Evolutionary conservation across 257 asterid species (phyloP), one percentile per base, ranked within the genome.

Genomic region (Nyctanthes arbortristis): DNA sequence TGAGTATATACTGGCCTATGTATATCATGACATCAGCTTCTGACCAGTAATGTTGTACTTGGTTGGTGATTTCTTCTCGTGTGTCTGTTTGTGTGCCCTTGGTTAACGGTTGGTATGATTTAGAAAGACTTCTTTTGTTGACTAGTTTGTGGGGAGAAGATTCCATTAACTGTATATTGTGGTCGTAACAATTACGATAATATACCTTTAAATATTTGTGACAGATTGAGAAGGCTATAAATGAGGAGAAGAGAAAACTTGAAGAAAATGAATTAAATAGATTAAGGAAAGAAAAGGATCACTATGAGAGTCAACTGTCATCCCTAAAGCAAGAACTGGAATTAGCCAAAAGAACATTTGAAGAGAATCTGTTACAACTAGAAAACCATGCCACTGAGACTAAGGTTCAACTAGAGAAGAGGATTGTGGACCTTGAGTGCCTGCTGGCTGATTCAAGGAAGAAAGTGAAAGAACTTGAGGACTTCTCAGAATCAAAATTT

Each of bases 381-480:
- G 86, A 86, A 80, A 73, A 79, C 76, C 82, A 72, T 71, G 84
- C 86, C 28, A 78, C 80, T 70, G 91, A 91, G 66, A 79, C 78
- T 62, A 79, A 78, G 82, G 68, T 78, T 65, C 76, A 82, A 73
- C 87, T 82, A 68, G 86, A 80, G 77, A 84, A 73, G 80, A 88
- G 87, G 80, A 79, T 89, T 61, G 65, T 18, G 63, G 97, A 88
- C 72, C 92, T 89, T 63, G 95, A 86, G 77, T 31, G 69, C 61
- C 81, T 82, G 71, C 83, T 91, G 80, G 75, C 76, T 52, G 88
- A 84, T 58, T 89, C 97, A 76, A 77, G 77, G 67, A 86, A 84
- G 73, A 89, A 82, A 79, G 88, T 82, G 28, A 84, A 85, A 74
- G 93, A 94, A 82, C 95, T 94, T 35, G 96, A 89, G 83, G 87